A percentile compares a stretch with the other conserved stretches of the same genome.
Conservation (phyloP, 192 early-diverging fungal species). For the Jimgerdemannia flammicorona region DNA sequence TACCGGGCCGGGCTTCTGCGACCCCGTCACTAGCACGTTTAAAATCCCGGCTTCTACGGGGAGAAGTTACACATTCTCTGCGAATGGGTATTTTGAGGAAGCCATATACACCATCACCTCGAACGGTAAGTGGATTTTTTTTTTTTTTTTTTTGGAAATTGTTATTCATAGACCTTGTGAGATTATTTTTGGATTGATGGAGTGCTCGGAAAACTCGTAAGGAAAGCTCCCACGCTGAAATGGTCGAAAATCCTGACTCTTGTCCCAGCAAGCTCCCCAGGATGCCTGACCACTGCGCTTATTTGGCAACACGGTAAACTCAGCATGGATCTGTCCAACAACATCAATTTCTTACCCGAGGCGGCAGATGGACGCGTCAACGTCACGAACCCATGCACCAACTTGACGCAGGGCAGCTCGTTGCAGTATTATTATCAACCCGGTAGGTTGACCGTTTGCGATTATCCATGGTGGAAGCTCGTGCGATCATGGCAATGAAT, state of each 20-base stretch:
- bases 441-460: not conserved
- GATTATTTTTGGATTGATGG: not conserved
- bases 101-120: constrained; percentile 7
- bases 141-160: not conserved
- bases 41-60: constrained; percentile 4
- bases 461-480: not conserved
- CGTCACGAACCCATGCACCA: constrained; percentile 11
- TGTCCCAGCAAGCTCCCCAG: constrained; percentile 10
- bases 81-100: constrained; percentile 16
- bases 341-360: constrained; percentile 3
- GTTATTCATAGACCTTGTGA: not conserved
- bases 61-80: constrained; percentile 1
- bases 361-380: constrained; percentile 13
- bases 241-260: not conserved
- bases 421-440: constrained; percentile 16
- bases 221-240: too few species aligned
- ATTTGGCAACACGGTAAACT: constrained; percentile 16
- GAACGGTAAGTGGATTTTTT: constrained; percentile 5
- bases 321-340: constrained; percentile 7
- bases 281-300: constrained; percentile 8
- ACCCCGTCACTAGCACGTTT: constrained; percentile 5
- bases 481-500: not conserved
- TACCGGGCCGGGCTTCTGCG: constrained; percentile 6
- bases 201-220: too few species aligned
- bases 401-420: not conserved